Conservation (phyloP, 2,329 filamentous ascomycete genomes). For the Magnaporthiopsis rhizophila region DNA sequence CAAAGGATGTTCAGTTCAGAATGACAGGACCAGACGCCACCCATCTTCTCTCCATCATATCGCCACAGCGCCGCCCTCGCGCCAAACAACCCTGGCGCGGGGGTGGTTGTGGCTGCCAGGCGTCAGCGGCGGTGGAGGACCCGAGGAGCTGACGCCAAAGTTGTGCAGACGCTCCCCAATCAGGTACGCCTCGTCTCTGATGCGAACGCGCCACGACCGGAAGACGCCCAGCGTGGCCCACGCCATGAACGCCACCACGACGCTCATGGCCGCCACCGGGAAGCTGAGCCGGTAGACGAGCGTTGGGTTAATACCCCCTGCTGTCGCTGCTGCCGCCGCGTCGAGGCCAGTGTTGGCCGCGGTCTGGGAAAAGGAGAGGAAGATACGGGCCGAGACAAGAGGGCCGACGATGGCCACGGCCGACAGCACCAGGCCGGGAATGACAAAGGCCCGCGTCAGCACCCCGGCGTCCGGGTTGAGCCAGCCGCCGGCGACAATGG, state of each 20-base stretch:
- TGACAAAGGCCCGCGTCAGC: constrained; percentile 77
- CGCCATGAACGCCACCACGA: constrained; percentile 34
- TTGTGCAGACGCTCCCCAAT: constrained; percentile 95
- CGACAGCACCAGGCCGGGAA: constrained; percentile 62
- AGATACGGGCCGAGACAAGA: constrained; percentile 44
- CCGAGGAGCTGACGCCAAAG: constrained; percentile 47
- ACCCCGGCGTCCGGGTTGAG: constrained; percentile 69
- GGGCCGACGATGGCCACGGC: constrained; percentile 56
- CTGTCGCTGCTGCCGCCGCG: constrained; percentile 9
- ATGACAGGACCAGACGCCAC: neutral
- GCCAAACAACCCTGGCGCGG: neutral
- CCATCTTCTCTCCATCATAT: neutral
- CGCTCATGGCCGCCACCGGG: constrained; percentile 51
- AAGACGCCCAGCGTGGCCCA: constrained; percentile 54
- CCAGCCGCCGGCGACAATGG: constrained; percentile 67
- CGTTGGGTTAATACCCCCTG: constrained; percentile 15
- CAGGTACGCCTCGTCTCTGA: constrained; percentile 91
- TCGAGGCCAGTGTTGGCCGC: constrained; percentile 18
- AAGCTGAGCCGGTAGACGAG: constrained; percentile 57
- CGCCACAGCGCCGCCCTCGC: neutral
- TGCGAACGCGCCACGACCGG: constrained; percentile 67
- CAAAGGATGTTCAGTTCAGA: neutral
- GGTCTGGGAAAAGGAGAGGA: constrained; percentile 31
- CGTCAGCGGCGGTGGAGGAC: neutral
- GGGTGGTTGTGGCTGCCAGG: neutral